phyloP scores from a whole-genome alignment of 2,329 filamentous ascomycete species.

The Botrytis tulipae region DNA sequence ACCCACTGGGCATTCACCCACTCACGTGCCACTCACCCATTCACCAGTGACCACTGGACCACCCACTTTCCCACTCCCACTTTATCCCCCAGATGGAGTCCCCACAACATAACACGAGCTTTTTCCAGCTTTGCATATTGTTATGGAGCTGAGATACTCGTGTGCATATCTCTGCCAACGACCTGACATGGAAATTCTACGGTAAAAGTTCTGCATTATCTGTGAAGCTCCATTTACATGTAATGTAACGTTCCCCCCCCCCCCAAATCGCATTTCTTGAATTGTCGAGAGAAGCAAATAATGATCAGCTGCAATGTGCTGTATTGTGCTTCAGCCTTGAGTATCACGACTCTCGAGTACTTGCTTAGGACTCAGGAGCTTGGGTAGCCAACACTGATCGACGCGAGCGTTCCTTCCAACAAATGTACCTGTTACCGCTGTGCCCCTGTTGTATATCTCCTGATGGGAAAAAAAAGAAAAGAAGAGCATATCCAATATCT shows the following conservation, averaged over 20 bases:
- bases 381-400: background rate
- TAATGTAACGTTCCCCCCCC: background rate
- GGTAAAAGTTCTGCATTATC: background rate
- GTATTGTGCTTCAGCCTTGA: background rate
- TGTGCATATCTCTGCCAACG: background rate
- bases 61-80: background rate
- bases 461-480: background rate
- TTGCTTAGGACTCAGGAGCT: background rate
- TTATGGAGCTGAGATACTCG: background rate
- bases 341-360: background rate
- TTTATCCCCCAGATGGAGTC: slow-evolving; percentile 9
- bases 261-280: background rate
- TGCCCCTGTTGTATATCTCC: background rate
- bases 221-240: background rate
- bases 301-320: background rate
- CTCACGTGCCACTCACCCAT: no score
- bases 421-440: background rate
- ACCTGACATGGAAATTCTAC: background rate
- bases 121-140: background rate
- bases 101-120: slow-evolving; percentile 1
- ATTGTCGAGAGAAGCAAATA: background rate
- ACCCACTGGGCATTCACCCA: no score
- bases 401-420: background rate
- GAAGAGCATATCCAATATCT: background rate
- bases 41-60: no score